Evolutionary conservation across 2,329 filamentous ascomycete species (phyloP).

Genomic region (Pyricularia sp.): DNA sequence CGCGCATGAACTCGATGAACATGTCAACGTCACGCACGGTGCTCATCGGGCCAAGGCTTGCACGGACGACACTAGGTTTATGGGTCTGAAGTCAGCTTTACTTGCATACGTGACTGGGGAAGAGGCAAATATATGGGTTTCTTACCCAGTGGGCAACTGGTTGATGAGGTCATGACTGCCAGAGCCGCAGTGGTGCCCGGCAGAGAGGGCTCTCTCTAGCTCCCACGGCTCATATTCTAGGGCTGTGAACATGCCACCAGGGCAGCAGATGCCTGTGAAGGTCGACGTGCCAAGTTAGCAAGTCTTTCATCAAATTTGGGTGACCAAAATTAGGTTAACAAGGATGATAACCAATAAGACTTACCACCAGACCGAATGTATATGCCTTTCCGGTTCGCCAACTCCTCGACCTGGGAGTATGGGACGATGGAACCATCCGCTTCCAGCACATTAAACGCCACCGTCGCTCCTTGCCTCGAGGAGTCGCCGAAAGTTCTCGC

Average conservation of each 20-base stretch:
- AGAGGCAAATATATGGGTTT: slow-evolving; percentile 5
- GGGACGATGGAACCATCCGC: slow-evolving; percentile 38
- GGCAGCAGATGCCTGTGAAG: slow-evolving; percentile 30
- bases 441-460: slow-evolving; percentile 50
- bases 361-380: slow-evolving; percentile 46
- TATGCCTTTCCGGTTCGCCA: slow-evolving; percentile 40
- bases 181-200: slow-evolving; percentile 44
- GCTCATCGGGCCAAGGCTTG: slow-evolving; percentile 49
- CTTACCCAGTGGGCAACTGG: slow-evolving; percentile 39
- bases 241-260: slow-evolving; percentile 31
- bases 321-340: background rate
- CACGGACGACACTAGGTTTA: slow-evolving; percentile 40
- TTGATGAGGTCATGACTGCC: slow-evolving; percentile 39
- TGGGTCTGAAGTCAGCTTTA: background rate
- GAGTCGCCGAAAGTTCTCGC: slow-evolving; percentile 33
- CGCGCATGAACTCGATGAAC: slow-evolving; percentile 31
- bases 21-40: slow-evolving; percentile 38
- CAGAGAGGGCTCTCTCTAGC: slow-evolving; percentile 38
- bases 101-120: background rate
- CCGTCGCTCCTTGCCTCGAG: slow-evolving; percentile 42
- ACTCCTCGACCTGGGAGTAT: slow-evolving; percentile 44
- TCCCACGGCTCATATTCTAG: slow-evolving; percentile 39
- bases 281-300: background rate
- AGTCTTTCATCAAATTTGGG: slow-evolving; percentile 2
- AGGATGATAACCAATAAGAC: slow-evolving; percentile 1